Evolutionary conservation across 2,329 filamentous ascomycete genomes (phyloP).

Genomic region (Penicillium polonicum): DNA sequence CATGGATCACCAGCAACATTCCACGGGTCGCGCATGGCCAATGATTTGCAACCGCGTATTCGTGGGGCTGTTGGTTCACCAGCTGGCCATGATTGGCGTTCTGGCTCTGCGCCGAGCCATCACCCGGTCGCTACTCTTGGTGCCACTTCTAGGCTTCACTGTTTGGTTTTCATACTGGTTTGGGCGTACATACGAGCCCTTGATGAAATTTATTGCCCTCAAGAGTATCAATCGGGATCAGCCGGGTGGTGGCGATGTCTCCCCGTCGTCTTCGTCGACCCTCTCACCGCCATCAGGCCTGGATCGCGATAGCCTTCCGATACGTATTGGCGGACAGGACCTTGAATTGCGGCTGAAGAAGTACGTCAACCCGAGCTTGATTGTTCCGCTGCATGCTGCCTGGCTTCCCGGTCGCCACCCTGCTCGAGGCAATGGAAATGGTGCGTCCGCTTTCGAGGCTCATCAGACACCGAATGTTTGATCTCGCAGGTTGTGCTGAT

Average conservation of each 20-base stretch:
- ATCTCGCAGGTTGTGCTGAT: neutral
- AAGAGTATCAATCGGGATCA: slow-evolving; percentile 72
- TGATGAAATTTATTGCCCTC: slow-evolving; percentile 90
- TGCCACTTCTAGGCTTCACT: slow-evolving; percentile 75
- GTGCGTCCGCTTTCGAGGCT: slow-evolving; percentile 17
- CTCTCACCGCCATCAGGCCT: slow-evolving; percentile 44
- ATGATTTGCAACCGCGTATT: slow-evolving; percentile 94
- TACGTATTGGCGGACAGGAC: slow-evolving; percentile 43
- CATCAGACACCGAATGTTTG: slow-evolving; percentile 18
- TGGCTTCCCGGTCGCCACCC: slow-evolving; percentile 42
- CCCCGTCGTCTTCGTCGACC: slow-evolving; percentile 38
- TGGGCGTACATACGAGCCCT: slow-evolving; percentile 74
- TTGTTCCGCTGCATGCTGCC: slow-evolving; percentile 44
- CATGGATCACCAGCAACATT: slow-evolving; percentile 78
- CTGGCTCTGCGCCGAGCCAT: slow-evolving; percentile 74
- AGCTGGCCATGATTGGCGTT: slow-evolving; percentile 85
- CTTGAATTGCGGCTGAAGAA: slow-evolving; percentile 43
- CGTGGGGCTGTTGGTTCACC: slow-evolving; percentile 81
- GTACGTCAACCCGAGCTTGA: slow-evolving; percentile 49
- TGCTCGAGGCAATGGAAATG: slow-evolving; percentile 21
- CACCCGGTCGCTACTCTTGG: slow-evolving; percentile 67
- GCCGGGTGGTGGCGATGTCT: slow-evolving; percentile 43
- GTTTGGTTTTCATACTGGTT: slow-evolving; percentile 90
- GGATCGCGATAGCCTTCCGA: slow-evolving; percentile 45
- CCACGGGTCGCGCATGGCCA: slow-evolving; percentile 86